phyloP scores from a whole-genome alignment of 306 rosid genomes.

The Vigna radiata region DNA sequence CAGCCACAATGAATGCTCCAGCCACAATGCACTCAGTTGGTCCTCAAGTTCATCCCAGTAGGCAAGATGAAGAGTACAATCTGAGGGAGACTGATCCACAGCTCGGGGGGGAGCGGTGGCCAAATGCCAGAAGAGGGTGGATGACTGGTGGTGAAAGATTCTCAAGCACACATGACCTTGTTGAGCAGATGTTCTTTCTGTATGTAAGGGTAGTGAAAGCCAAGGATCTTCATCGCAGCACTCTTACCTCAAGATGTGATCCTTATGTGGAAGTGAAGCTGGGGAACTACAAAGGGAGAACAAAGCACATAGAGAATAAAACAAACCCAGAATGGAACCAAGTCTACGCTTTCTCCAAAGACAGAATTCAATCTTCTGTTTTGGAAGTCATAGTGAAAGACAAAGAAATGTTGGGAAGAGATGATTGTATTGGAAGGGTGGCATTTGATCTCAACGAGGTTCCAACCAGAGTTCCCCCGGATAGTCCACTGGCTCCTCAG shows the following conservation, averaged over 20 bases:
- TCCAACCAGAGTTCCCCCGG: conserved; percentile 93
- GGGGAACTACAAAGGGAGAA: conserved; percentile 91
- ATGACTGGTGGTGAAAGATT: conserved; percentile 68
- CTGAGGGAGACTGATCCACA: conserved; percentile 82
- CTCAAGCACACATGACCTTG: conserved; percentile 83
- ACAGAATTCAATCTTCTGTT: conserved; percentile 75
- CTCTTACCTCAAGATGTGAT: conserved; percentile 75
- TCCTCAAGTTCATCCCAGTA: conserved; percentile 48
- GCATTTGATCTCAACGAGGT: conserved; percentile 84
- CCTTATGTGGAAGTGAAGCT: conserved; percentile 92
- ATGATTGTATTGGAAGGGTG: conserved; percentile 85
- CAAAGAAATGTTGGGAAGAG: conserved; percentile 87
- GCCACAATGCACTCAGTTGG: conserved; percentile 46
- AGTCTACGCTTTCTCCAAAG: conserved; percentile 93
- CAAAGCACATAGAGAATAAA: conserved; percentile 78
- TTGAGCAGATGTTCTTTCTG: conserved; percentile 85
- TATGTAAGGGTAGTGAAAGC: conserved; percentile 84
- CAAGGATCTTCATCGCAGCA: conserved; percentile 73
- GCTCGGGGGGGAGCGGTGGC: conserved; percentile 89
- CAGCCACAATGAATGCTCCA: conserved; percentile 22
- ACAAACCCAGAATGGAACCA: conserved; percentile 94
- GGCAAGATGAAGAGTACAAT: conserved; percentile 59
- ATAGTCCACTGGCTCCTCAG: conserved; percentile 92
- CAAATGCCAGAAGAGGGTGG: conserved; percentile 75
- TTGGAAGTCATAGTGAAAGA: conserved; percentile 91